Evolutionary conservation across 768 basidiomycete genomes (phyloP), one percentile per base, ranked within the genome.

Genomic region (Krasilnikovozyma curviuscula): DNA sequence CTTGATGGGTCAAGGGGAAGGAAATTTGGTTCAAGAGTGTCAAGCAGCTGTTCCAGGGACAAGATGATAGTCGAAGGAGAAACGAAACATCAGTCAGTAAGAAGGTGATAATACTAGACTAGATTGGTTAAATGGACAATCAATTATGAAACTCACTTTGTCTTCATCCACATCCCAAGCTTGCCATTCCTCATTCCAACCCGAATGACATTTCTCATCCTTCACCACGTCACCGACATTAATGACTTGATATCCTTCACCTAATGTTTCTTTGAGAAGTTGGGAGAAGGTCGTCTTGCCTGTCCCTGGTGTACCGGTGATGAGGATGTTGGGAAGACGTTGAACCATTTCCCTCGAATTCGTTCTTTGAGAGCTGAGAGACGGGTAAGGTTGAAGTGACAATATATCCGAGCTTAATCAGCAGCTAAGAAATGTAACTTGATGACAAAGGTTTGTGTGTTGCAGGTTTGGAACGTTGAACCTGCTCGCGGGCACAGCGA

Each of bases 121-220:
- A 37, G 7, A 12, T 37, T 18, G 18, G 10, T n/a, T 7, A 37
- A 12, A 34, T 37, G 35, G 18, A 37, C 10, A 18, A 18, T 34
- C 5, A 12, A 37, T 16, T 47, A 54, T 57, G 41, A 35, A 53
- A 59, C 74, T 44, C 54, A 88, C 88, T 73, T 84, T 83, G 69
- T 98, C 93, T 64, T 98, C 93, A 59, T 97, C 85, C 8, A 93
- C 82, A 2, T 77, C 80, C 63, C 83, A 93, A 42, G 76, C 79
- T 59, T 89, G 78, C 93, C 93, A 98, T 61, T 95, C 86, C 19
- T 86, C 74, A 61, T 98, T 84, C 60, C 74, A 97, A 0, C 78
- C 76, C 52, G 83, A 76, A 60, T 88, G 81, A 5, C 93, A 71
- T 1, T 71, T 73, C 40, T 75, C 74, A 57, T 81, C 77, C 66